Percentiles rank a stretch among this genome's conserved stretches.
phyloP scores from a whole-genome alignment of 139 green algal genomes.

The Chlorella sp. region DNA sequence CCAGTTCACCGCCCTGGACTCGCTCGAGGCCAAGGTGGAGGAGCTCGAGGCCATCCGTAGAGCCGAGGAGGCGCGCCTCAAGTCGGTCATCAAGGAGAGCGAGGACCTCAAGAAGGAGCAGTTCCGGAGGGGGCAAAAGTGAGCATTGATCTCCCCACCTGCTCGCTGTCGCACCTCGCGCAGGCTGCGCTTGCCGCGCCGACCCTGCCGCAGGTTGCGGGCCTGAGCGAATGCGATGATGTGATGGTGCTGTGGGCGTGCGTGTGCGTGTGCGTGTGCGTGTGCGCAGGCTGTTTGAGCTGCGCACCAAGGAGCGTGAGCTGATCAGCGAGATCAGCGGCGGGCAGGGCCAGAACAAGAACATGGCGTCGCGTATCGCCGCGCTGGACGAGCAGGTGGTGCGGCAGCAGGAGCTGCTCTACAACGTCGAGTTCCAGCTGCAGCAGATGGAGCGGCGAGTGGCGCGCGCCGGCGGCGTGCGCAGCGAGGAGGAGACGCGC shows the following conservation, averaged over 20 bases:
- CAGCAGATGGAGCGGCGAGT: constrained; percentile 80
- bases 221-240: too few relatives aligned
- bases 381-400: constrained; percentile 61
- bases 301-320: constrained; percentile 56
- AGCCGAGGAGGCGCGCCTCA: constrained; percentile 37
- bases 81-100: constrained; percentile 34
- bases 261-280: neutral
- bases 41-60: constrained; percentile 40
- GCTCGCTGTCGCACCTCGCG: neutral
- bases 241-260: too few relatives aligned
- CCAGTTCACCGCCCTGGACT: constrained; percentile 51
- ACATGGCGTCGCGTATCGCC: constrained; percentile 51
- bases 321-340: constrained; percentile 68
- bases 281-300: constrained; percentile 41
- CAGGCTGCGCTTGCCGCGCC: too few relatives aligned
- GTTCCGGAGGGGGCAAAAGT: constrained; percentile 44
- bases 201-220: too few relatives aligned
- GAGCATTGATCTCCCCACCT: neutral
- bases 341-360: constrained; percentile 66
- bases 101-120: constrained; percentile 55
- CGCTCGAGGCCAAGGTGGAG: constrained; percentile 47
- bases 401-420: constrained; percentile 81
- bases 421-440: constrained; percentile 77
- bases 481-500: constrained; percentile 71
- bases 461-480: constrained; percentile 37